These are phyloP conservation scores for Crassisporium funariophilum DNA, from an alignment of 768 basidiomycete species.

Conservation along the genomic window DNA sequence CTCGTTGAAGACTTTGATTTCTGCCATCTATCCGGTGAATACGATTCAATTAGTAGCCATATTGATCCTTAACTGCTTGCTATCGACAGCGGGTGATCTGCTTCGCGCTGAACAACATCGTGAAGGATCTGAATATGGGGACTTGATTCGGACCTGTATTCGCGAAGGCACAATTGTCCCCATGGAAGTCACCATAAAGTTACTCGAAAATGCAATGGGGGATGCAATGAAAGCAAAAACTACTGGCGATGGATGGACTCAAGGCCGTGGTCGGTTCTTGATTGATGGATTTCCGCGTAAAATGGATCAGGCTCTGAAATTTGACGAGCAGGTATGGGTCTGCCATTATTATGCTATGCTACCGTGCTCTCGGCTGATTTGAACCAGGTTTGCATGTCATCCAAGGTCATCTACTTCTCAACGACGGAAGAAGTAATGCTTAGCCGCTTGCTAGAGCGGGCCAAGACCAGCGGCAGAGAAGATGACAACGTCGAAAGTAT, in stretches of 20 bases:
- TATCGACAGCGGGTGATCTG: slow-evolving; percentile 85
- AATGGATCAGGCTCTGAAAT: slow-evolving; percentile 96
- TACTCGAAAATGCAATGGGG: slow-evolving; percentile 91
- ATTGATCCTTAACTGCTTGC: slow-evolving; percentile 9
- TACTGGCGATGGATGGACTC: slow-evolving; percentile 59
- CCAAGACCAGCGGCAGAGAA: slow-evolving; percentile 92
- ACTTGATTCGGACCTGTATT: slow-evolving; percentile 86
- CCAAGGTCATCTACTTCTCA: slow-evolving; percentile 81
- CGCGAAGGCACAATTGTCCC: slow-evolving; percentile 93
- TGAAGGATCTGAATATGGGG: slow-evolving; percentile 79
- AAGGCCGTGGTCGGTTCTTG: slow-evolving; percentile 82
- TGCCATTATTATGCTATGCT: neutral
- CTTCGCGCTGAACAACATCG: slow-evolving; percentile 92
- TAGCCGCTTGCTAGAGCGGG: slow-evolving; percentile 81
- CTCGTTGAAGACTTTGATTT: slow-evolving; percentile 88
- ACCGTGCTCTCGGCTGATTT: slow-evolving; percentile 3
- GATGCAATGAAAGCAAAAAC: slow-evolving; percentile 50
- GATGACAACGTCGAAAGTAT: slow-evolving; percentile 96
- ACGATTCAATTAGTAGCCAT: too few species aligned
- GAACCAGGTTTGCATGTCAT: slow-evolving; percentile 74
- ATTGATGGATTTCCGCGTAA: slow-evolving; percentile 98
- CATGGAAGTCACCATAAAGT: slow-evolving; percentile 94
- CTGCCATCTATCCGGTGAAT: slow-evolving; percentile 93
- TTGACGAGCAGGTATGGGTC: slow-evolving; percentile 75
- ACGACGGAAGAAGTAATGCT: slow-evolving; percentile 91